Base-by-base conservation (phyloP, 176 grass and related monocot species). In the Tillandsia fasciculata region DNA sequence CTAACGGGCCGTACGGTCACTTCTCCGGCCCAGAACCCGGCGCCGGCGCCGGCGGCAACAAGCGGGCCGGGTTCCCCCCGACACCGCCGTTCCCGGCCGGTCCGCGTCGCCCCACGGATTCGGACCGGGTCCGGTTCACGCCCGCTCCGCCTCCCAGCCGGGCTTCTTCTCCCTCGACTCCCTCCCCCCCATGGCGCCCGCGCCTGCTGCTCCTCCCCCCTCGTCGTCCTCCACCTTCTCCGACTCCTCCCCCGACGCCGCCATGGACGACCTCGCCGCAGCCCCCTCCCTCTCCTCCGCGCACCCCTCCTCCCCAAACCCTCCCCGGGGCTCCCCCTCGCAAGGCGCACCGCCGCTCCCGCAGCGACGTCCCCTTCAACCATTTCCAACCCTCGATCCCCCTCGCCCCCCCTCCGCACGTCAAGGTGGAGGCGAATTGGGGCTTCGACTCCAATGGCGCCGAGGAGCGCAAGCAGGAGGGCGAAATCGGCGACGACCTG, bases 281-380 rank as follows among this genome's bases (percentile, higher is more conserved):
- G 58, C 6, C 10, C 10, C 58, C 0, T 63, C 64, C 23, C 7
- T 33, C 18, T 14, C 13, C 53, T 11, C 64, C 14, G 7, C 11
- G 63, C n/a, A 9, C 27, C 33, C 10, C 11, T 14, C 48, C 64
- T 47, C 47, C 49, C 27, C 48, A 42, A 42, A 42, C 33, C 68
- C 3, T 64, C 72, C 71, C 65, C 52, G 26, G 15, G 27, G 24
- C 50, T 57, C 56, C 48, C 48, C 65, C 65, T 48, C 14, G 12
- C 14, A 67, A n/a, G 14, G 33, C 65, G 7, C 65, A 49, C 22
- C 56, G 56, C 56, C 56, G 56, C 56, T 61, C 56, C 13, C 79
- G 84, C 68, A 92, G 88, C 47, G 93, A 97, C 68, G 84, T 92
- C 26, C 74, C 89, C 1, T 92, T 87, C 76, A 86, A 81, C 2